phyloP scores from a whole-genome alignment of 2,329 filamentous ascomycete species.

The Knoxdaviesia capensis region DNA sequence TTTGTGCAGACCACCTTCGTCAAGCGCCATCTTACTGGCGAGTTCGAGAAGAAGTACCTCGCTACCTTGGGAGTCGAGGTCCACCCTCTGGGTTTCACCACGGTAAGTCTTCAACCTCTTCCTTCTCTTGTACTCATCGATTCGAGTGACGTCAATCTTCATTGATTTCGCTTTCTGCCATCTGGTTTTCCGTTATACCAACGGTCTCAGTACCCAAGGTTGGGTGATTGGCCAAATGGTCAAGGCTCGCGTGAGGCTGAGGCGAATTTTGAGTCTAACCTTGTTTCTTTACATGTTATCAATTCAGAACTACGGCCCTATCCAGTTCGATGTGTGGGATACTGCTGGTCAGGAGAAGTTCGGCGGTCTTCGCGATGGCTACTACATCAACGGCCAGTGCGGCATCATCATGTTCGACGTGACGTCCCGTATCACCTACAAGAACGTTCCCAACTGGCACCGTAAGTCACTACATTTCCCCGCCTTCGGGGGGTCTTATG shows the following conservation, averaged over 20 bases:
- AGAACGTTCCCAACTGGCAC: constrained; percentile 99
- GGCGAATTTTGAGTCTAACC: constrained; percentile 18
- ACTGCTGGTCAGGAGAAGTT: constrained; percentile 99
- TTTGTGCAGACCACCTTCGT: constrained; percentile 81
- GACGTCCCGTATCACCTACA: constrained; percentile 98
- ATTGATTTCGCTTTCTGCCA: too few species aligned
- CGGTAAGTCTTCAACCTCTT: constrained; percentile 47
- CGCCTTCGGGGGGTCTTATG: too few species aligned
- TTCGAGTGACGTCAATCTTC: too few species aligned
- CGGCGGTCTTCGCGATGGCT: constrained; percentile 94
- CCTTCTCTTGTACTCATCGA: constrained; percentile 1
- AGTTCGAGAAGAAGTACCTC: constrained; percentile 99
- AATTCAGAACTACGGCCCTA: constrained; percentile 69
- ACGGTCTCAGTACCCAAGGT: too few species aligned
- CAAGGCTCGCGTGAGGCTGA: too few species aligned
- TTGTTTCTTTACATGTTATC: neutral
- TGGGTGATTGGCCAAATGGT: too few species aligned
- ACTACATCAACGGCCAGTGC: constrained; percentile 99
- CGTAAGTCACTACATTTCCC: constrained; percentile 41
- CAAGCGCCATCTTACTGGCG: constrained; percentile 98
- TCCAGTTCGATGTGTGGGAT: constrained; percentile 99
- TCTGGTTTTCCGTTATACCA: too few species aligned
- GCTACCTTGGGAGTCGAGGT: constrained; percentile 98
- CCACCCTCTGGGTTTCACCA: constrained; percentile 93
- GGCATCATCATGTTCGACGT: constrained; percentile 99